These are phyloP conservation scores for Ligustrum vulgare DNA, from an alignment of 257 asterid species.

Conservation along the genomic window DNA sequence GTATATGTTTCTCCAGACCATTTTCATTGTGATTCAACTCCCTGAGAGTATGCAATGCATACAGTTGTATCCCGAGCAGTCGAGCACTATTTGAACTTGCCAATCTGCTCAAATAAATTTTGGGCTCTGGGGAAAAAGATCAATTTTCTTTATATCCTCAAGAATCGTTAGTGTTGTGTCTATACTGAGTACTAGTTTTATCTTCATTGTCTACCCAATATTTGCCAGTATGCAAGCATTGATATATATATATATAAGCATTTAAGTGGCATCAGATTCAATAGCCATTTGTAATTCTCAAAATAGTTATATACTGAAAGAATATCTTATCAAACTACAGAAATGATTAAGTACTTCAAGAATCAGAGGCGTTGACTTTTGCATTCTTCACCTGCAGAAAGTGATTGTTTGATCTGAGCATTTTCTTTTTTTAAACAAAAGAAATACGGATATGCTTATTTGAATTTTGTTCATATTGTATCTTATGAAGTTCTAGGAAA, in stretches of 20 bases:
- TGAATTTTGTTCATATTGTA: not conserved
- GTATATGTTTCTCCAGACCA: not conserved
- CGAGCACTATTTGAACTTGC: not conserved
- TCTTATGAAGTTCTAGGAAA: not conserved
- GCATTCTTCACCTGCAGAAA: not conserved
- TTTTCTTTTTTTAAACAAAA: not conserved
- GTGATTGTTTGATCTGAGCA: not conserved
- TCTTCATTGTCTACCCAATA: no score
- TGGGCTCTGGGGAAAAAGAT: not conserved
- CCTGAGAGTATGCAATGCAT: not conserved
- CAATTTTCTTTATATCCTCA: not conserved
- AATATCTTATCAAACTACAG: not conserved
- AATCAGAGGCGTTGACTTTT: not conserved
- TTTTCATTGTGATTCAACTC: not conserved
- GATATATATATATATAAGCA: no score
- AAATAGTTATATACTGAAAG: not conserved
- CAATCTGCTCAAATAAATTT: not conserved
- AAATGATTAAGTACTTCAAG: not conserved
- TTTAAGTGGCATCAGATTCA: no score
- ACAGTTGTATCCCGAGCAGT: not conserved
- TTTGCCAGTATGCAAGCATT: no score
- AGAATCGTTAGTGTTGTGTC: not conserved
- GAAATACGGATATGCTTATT: not conserved
- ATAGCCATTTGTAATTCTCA: not conserved
- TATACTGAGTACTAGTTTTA: not conserved